Percentiles rank a stretch among this genome's conserved stretches.
Evolutionary conservation across 805 yeast genomes (phyloP).

Genomic region (Dipodascopsis tothii): DNA sequence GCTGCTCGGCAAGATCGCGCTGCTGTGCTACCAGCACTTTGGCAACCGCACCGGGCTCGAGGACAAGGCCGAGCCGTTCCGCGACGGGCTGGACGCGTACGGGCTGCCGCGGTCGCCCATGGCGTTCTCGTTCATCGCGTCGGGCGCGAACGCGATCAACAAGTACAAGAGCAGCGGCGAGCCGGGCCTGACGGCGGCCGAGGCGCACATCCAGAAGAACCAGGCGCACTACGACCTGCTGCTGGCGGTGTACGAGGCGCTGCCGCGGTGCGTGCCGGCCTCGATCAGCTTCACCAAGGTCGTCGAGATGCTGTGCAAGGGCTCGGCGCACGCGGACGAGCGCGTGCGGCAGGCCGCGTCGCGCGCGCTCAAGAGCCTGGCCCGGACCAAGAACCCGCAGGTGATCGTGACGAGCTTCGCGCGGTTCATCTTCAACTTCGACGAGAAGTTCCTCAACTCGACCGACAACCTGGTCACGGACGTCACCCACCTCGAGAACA

Average conservation of each 20-base stretch:
- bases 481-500: conserved; percentile 23
- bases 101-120: conserved; percentile 33
- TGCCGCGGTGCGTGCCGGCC: conserved; percentile 60
- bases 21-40: conserved; percentile 52
- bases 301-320: conserved; percentile 69
- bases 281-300: conserved; percentile 53
- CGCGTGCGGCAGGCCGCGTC: conserved; percentile 59
- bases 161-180: conserved; percentile 19
- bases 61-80: conserved; percentile 28
- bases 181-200: conserved; percentile 26
- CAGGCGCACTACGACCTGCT: conserved; percentile 51
- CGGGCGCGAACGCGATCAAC: background rate
- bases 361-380: conserved; percentile 55
- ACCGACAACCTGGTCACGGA: conserved; percentile 5
- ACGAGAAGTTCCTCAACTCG: conserved; percentile 38
- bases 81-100: background rate
- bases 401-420: conserved; percentile 67
- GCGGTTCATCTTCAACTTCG: conserved; percentile 69
- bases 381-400: conserved; percentile 50
- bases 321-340: conserved; percentile 60
- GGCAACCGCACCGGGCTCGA: conserved; percentile 42
- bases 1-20: conserved; percentile 47
- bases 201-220: conserved; percentile 22
- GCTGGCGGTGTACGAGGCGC: conserved; percentile 58
- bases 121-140: conserved; percentile 30